Base-by-base conservation (phyloP, 352 stramenopile genomes). In the Phytophthora agathidicida region DNA sequence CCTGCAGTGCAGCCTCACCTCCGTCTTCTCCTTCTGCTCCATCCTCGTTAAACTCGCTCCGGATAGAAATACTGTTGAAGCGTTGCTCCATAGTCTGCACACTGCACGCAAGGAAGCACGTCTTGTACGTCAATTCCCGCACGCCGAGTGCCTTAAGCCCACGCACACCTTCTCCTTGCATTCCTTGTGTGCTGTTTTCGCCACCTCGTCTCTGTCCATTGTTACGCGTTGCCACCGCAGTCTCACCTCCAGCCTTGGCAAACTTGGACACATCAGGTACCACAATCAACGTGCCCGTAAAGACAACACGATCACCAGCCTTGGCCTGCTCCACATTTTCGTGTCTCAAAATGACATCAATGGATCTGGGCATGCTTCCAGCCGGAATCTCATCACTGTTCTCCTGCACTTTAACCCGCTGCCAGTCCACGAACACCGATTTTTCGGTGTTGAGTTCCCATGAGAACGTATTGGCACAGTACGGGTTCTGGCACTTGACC, bases 361-460 rank as follows among this genome's bases (percentile, higher is more conserved):
- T 93, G 1, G 86, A 97, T 8, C 98, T 74, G 5, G 98, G 98
- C 96, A 99, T 99, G 42, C 71, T 96, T 11, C 98, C 98, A 0
- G 98, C 82, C n/a, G 98, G 98, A 55, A 99, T 99, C 63, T 99
- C 96, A 59, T 99, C 93, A 30, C 94, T 94, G 71, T 99, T 99
- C 68, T 99, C 98, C 75, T 99, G 98, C 16, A 99, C 94, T 35
- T 98, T 93, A 28, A 99, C 75, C 24, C 96, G 91, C 77, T 99
- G 98, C 97, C 97, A 99, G 71, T 99, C 98, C 10, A 98, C 94
- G 65, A 99, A 99, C 27, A 97, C 84, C 17, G 84, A 98, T 49
- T 91, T 94, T 41, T 97, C 86, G 0, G 86, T 83, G 66, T 97
- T 83, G 7, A 98, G 77, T 57, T 94, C 85, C 77, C 83, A 94